Conservation (phyloP, 78 protist species). For the Bodo saltans region DNA sequence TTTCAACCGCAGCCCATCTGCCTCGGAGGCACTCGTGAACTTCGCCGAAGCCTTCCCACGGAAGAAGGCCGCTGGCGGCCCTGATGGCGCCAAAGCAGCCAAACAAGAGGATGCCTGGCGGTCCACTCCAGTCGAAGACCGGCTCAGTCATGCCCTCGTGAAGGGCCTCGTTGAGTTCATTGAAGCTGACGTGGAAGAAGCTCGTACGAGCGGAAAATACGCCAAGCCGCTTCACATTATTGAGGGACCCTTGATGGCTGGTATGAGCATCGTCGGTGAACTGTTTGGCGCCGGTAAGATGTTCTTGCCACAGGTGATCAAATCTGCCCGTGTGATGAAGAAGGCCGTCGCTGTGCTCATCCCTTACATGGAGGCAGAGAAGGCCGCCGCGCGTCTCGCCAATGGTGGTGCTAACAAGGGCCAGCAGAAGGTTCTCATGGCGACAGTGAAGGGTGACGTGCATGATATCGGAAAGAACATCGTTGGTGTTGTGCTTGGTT, state of each 20-base stretch:
- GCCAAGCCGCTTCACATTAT: conserved; percentile 60
- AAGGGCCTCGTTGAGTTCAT: conserved; percentile 88
- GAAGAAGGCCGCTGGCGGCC: conserved; percentile 4
- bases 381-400: not conserved
- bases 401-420: not conserved
- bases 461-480: conserved; percentile 99
- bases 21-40: conserved; percentile 24
- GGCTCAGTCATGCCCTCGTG: conserved; percentile 79
- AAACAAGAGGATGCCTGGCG: conserved; percentile 81
- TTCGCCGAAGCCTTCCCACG: conserved; percentile 6
- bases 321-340: conserved; percentile 97
- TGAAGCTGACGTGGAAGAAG: conserved; percentile 90
- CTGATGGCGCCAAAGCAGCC: conserved; percentile 4
- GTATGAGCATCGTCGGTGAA: conserved; percentile 95
- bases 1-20: conserved; percentile 43
- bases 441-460: conserved; percentile 99
- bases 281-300: conserved; percentile 97
- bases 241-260: conserved; percentile 96
- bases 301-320: conserved; percentile 98
- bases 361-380: conserved; percentile 95
- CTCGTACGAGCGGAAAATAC: conserved; percentile 47
- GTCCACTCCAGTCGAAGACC: conserved; percentile 54
- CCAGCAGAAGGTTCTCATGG: conserved; percentile 67
- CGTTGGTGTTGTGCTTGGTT: conserved; percentile 94
- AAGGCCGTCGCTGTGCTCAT: conserved; percentile 91